Evolutionary conservation across 2,329 filamentous ascomycete genomes (phyloP).

Genomic region (Colletotrichum falcatum): DNA sequence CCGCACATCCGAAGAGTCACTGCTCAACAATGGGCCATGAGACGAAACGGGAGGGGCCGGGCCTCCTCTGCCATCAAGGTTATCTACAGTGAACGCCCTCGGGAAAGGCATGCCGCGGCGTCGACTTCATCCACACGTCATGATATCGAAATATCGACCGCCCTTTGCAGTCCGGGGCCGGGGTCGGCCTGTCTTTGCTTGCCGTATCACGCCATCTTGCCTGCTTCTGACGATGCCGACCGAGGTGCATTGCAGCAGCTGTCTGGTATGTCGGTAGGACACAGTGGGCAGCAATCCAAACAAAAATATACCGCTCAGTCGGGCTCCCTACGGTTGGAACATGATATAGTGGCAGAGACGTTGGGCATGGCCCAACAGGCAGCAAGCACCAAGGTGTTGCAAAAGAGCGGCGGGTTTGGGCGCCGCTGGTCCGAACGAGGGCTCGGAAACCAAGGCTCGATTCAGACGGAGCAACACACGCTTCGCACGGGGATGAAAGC

Average conservation of each 20-base stretch:
- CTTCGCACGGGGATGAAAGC: constrained; percentile 15
- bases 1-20: constrained; percentile 8
- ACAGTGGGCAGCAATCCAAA: not conserved
- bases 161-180: not conserved
- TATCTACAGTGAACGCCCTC: not conserved
- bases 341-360: not conserved
- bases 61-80: not conserved
- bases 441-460: not conserved
- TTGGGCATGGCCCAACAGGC: not conserved
- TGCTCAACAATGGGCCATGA: not conserved
- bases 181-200: not conserved
- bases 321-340: not conserved
- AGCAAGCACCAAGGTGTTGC: not conserved
- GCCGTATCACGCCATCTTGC: constrained; percentile 1
- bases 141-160: not conserved
- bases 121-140: not conserved
- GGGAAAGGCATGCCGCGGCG: not conserved
- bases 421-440: constrained; percentile 13
- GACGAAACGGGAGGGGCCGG: constrained; percentile 14
- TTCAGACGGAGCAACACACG: constrained; percentile 16
- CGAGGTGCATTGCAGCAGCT: not conserved
- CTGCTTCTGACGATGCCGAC: not conserved
- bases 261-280: not conserved
- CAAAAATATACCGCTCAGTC: not conserved
- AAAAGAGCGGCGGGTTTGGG: not conserved